Evolutionary conservation across 345 rosid species (phyloP).

Genomic region (Bruguiera sexangula): DNA sequence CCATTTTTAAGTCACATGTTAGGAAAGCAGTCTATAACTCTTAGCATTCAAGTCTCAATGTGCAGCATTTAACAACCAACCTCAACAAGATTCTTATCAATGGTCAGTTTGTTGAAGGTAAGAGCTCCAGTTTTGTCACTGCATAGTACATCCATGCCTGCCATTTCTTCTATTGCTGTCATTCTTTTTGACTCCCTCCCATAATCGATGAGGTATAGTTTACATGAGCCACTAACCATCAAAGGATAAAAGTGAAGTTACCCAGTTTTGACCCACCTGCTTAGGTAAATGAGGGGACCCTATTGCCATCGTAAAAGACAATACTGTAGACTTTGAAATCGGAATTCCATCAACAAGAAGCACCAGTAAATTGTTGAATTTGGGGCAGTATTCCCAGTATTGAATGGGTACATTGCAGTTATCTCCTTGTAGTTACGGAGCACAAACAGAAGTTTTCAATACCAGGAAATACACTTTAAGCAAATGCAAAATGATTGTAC

Average conservation of each 20-base stretch:
- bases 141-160: slow-evolving; percentile 76
- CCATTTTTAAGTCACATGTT: slow-evolving; percentile 5
- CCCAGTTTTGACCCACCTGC: slow-evolving; percentile 37
- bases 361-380: too few relatives aligned
- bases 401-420: too few relatives aligned
- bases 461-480: too few relatives aligned
- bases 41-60: background rate
- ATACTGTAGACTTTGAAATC: slow-evolving; percentile 67
- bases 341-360: slow-evolving; percentile 34
- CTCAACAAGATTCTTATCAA: slow-evolving; percentile 61
- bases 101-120: slow-evolving; percentile 58
- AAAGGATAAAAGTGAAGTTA: background rate
- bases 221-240: background rate
- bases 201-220: background rate
- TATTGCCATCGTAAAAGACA: slow-evolving; percentile 66
- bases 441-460: too few relatives aligned
- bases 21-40: background rate
- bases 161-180: slow-evolving; percentile 78
- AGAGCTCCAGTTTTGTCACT: slow-evolving; percentile 70
- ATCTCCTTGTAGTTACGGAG: slow-evolving; percentile 24
- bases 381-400: too few relatives aligned
- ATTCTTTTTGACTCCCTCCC: slow-evolving; percentile 70
- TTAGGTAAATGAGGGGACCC: slow-evolving; percentile 61
- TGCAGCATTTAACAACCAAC: slow-evolving; percentile 23
- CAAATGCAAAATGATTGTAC: too few relatives aligned